Evolutionary conservation across 176 grass and related monocot genomes (phyloP).

Genomic region (Paspalum notatum): DNA sequence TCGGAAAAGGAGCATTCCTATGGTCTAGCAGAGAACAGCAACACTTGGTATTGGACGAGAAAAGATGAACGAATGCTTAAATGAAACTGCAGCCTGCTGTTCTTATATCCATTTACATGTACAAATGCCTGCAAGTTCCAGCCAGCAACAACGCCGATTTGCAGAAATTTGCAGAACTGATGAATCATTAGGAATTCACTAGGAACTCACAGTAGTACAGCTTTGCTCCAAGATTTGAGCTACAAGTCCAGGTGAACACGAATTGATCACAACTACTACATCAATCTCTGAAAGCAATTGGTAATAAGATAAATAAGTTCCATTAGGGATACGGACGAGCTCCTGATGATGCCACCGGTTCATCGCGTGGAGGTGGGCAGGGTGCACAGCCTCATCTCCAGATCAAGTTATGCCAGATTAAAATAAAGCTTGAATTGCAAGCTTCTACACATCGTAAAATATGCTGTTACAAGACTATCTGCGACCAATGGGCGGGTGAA

Average conservation of each 20-base stretch:
- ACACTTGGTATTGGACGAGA: neutral
- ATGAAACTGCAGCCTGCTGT: neutral
- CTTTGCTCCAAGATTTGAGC: neutral
- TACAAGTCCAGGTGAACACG: too few relatives aligned
- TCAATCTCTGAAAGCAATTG: too few relatives aligned
- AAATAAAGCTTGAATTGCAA: neutral
- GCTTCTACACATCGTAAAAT: neutral
- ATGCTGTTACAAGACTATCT: neutral
- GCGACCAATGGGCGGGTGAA: neutral
- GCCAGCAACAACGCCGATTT: conserved; percentile 3
- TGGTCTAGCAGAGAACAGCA: neutral
- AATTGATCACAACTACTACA: too few relatives aligned
- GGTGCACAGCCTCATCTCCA: too few relatives aligned
- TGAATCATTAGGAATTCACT: neutral
- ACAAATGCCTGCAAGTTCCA: conserved; percentile 11
- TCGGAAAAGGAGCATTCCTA: neutral
- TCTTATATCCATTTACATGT: conserved; percentile 7
- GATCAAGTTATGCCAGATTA: too few relatives aligned
- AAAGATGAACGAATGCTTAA: neutral
- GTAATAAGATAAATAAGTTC: too few relatives aligned
- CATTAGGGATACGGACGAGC: too few relatives aligned
- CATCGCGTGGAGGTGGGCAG: too few relatives aligned
- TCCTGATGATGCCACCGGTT: too few relatives aligned
- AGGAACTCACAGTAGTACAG: neutral
- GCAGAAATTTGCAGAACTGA: neutral